Percentiles rank a stretch among this genome's conserved stretches.
These are phyloP conservation scores for Pseudocercospora crystallina DNA, from an alignment of 2,329 filamentous ascomycete genomes.

Conservation along the genomic window DNA sequence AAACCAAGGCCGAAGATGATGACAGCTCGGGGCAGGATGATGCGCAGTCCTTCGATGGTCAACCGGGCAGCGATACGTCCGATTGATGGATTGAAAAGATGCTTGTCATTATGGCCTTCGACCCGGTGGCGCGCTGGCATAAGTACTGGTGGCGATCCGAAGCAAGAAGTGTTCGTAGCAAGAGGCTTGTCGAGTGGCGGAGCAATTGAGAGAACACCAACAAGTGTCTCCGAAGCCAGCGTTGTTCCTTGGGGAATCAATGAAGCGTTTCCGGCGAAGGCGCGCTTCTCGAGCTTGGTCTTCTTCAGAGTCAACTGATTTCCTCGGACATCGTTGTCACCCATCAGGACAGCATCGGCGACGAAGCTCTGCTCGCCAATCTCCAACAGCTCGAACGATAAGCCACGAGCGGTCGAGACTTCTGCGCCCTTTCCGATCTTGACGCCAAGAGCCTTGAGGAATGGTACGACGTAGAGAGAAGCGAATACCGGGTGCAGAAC, in stretches of 20 bases:
- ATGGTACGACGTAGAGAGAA: slow-evolving; percentile 27
- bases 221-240: slow-evolving; percentile 24
- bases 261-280: slow-evolving; percentile 26
- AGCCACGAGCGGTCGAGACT: slow-evolving; percentile 25
- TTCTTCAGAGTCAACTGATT: slow-evolving; percentile 27
- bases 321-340: slow-evolving; percentile 19
- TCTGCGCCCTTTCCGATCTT: slow-evolving; percentile 28
- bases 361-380: slow-evolving; percentile 27
- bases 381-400: slow-evolving; percentile 25
- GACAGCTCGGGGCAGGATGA: slow-evolving; percentile 28
- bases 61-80: slow-evolving; percentile 24
- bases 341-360: slow-evolving; percentile 25
- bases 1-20: slow-evolving; percentile 30
- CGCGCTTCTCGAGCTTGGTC: slow-evolving; percentile 24
- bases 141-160: slow-evolving; percentile 25
- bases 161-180: slow-evolving; percentile 23
- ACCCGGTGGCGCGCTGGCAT: slow-evolving; percentile 28
- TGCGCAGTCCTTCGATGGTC: slow-evolving; percentile 26
- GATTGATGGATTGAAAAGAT: slow-evolving; percentile 25
- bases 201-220: slow-evolving; percentile 27
- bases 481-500: slow-evolving; percentile 28
- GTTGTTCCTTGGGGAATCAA: slow-evolving; percentile 25
- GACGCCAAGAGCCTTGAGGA: slow-evolving; percentile 24
- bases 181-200: slow-evolving; percentile 20
- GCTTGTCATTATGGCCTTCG: slow-evolving; percentile 24